These are phyloP conservation scores for Ophiostoma tasmaniense DNA, from an alignment of 2,329 filamentous ascomycete species.

Conservation along the genomic window DNA sequence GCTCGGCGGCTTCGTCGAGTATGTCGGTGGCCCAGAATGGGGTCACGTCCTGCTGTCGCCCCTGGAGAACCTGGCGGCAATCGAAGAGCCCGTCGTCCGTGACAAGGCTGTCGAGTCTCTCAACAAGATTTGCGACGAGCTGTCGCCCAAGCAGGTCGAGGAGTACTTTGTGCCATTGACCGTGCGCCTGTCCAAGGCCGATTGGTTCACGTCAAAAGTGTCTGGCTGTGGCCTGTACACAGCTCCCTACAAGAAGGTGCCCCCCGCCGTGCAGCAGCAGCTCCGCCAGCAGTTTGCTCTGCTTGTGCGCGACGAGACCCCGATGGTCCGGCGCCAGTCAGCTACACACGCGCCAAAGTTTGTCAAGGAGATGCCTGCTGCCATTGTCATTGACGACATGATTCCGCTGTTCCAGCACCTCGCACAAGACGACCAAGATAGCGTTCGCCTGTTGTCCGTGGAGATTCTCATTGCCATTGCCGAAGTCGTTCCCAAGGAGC, in stretches of 20 bases:
- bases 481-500: constrained; percentile 94
- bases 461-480: constrained; percentile 95
- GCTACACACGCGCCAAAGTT: constrained; percentile 96
- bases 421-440: constrained; percentile 93
- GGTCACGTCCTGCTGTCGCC: constrained; percentile 95
- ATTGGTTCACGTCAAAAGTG: constrained; percentile 99
- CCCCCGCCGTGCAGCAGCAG: constrained; percentile 77
- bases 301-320: constrained; percentile 95
- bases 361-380: constrained; percentile 89
- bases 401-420: constrained; percentile 98
- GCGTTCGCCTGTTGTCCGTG: constrained; percentile 88
- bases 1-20: constrained; percentile 92
- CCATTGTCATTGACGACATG: constrained; percentile 95
- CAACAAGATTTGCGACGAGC: constrained; percentile 95
- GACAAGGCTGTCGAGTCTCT: constrained; percentile 99
- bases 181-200: constrained; percentile 92
- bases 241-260: constrained; percentile 85
- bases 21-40: constrained; percentile 87
- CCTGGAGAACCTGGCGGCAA: constrained; percentile 93
- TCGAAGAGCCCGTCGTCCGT: constrained; percentile 93
- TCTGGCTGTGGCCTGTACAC: constrained; percentile 95
- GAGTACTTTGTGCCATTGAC: constrained; percentile 95
- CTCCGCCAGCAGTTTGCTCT: constrained; percentile 86
- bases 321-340: constrained; percentile 95
- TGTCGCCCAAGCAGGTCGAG: constrained; percentile 88